These are phyloP conservation scores for Metarhizium rileyi DNA, from an alignment of 2,329 filamentous ascomycete genomes.

Conservation along the genomic window DNA sequence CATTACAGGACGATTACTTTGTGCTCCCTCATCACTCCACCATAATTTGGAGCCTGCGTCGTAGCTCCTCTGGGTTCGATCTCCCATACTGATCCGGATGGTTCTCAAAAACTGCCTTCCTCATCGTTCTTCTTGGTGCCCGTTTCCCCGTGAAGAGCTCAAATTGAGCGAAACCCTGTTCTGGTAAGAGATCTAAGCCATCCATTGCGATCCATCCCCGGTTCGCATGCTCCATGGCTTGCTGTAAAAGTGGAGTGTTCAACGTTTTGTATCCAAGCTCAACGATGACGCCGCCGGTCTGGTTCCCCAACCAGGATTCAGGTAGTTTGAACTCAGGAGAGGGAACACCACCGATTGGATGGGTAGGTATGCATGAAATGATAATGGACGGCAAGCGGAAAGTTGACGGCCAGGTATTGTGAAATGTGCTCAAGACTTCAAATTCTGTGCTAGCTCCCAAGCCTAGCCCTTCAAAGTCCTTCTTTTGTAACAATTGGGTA, in stretches of 20 bases:
- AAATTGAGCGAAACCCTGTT: slow-evolving; percentile 75
- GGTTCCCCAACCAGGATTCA: slow-evolving; percentile 57
- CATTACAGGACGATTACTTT: background rate
- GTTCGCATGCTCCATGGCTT: slow-evolving; percentile 50
- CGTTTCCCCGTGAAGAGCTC: slow-evolving; percentile 63
- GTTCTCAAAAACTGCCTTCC: slow-evolving; percentile 46
- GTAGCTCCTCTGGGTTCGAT: slow-evolving; percentile 29
- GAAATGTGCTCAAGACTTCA: slow-evolving; percentile 46
- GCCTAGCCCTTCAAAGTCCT: slow-evolving; percentile 33
- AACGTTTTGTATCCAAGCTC: slow-evolving; percentile 68
- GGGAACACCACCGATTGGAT: slow-evolving; percentile 51
- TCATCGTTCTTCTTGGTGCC: slow-evolving; percentile 53
- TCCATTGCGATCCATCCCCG: slow-evolving; percentile 67
- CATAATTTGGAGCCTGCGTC: slow-evolving; percentile 19
- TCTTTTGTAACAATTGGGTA: slow-evolving; percentile 39
- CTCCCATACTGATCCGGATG: slow-evolving; percentile 33
- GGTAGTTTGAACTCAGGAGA: slow-evolving; percentile 64
- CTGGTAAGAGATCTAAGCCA: slow-evolving; percentile 64
- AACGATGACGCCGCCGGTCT: slow-evolving; percentile 65
- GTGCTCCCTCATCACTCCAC: slow-evolving; percentile 10
- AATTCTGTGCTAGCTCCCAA: slow-evolving; percentile 37
- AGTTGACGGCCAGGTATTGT: slow-evolving; percentile 54
- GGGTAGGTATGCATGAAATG: slow-evolving; percentile 65
- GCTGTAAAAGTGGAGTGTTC: slow-evolving; percentile 59
- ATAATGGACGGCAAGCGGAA: slow-evolving; percentile 62